Conservation (phyloP, 306 rosid species). For the Cicer bijugum region DNA sequence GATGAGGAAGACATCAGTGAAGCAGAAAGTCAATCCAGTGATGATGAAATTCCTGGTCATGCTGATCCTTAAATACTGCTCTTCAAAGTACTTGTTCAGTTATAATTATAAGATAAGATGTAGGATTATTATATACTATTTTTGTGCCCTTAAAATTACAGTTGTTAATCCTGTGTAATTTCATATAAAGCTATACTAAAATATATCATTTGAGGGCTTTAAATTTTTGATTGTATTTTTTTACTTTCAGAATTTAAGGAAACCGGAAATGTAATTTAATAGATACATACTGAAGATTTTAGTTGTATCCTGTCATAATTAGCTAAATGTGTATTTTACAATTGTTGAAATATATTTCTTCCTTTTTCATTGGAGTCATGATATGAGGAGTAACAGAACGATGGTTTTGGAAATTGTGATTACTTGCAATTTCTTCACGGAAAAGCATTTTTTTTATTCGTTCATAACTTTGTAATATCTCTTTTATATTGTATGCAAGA, state of each 20-base stretch:
- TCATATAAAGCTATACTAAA: constrained; percentile 23
- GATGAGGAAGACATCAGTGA: constrained; percentile 77
- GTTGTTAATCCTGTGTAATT: constrained; percentile 42
- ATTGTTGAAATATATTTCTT: background rate
- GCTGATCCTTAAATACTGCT: constrained; percentile 65
- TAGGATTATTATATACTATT: constrained; percentile 48
- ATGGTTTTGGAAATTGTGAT: background rate
- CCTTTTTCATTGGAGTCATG: background rate
- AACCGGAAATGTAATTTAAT: background rate
- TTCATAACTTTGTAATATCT: background rate
- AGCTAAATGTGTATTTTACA: background rate
- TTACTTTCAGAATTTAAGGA: constrained; percentile 1
- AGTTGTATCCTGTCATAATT: background rate
- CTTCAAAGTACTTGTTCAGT: constrained; percentile 39
- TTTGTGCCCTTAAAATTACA: constrained; percentile 52
- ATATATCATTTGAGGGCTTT: constrained; percentile 5
- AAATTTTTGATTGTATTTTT: background rate
- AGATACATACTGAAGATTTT: constrained; percentile 4
- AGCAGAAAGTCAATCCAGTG: constrained; percentile 75
- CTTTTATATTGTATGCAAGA: too few species aligned
- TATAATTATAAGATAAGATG: constrained; percentile 48
- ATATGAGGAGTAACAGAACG: background rate
- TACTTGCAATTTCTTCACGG: background rate
- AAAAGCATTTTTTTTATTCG: background rate
- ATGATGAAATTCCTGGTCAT: constrained; percentile 86